Evolutionary conservation across 106 monocot species (phyloP), one percentile per base, ranked within the genome.

Genomic region (Triglochin maritima): DNA sequence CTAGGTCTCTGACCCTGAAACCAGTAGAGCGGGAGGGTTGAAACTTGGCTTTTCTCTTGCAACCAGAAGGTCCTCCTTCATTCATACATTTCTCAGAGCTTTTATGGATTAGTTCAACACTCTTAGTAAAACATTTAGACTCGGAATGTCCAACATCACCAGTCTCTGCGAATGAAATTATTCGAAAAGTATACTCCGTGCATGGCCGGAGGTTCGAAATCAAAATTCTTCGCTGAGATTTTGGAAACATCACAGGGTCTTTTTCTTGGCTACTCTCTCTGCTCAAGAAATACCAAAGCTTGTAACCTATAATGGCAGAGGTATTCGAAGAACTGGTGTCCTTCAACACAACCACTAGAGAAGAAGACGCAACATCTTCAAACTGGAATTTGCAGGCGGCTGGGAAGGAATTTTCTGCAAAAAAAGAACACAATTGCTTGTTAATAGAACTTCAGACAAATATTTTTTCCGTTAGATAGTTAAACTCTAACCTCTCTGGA

Each of bases 71-170:
- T 43, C 76, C 78, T 12, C 75, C 56, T 70, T 84, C 81, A 0
- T 51, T 60, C 17, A 70, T 73, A 63, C 64, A 64, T 6, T 71
- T 69, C 60, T 83, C 79, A 3, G 67, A 74, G 12, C 71, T 76
- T 67, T 86, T 83, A 9, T 57, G 57, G 44, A 84, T 78, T 53
- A 96, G 70, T 69, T 96, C 96, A 49, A 86, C 80, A 54, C 96
- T 96, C 67, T 71, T 79, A 3, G 96, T 91, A 65, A 88, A 92
- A 71, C 96, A 96, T 70, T 85, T 91, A 2, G 91, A 73, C 54
- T 86, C 91, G 4, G 96, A 96, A 64, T 91, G 90, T 17, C 96
- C 96, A 15, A 96, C 60, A 59, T 91, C 86, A 56, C 84, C 88
- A 53, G 78, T 79, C 17, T 82, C 88, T 17, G 91, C 82, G 71